Evolutionary conservation across 768 basidiomycete genomes (phyloP), one percentile per base, ranked within the genome.

Genomic region (Naganishia onofrii): DNA sequence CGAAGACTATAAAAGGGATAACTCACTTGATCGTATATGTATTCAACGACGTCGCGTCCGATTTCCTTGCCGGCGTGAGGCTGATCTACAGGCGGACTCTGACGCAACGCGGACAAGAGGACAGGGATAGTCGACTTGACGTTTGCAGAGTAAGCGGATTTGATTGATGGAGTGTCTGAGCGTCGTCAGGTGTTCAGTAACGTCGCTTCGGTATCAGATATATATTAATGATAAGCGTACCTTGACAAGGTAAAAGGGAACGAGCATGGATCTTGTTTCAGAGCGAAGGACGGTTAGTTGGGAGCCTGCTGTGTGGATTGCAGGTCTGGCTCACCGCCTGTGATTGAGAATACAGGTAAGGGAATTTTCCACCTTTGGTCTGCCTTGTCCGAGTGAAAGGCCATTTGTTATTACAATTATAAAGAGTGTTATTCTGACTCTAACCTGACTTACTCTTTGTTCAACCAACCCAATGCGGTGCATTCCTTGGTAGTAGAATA

Each of bases 341-440:
- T 76, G 90, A 91, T 76, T 96, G 94, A 70, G 91, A 92, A 83
- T 93, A 97, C 19, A 97, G 80, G 81, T 90, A 96, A 0, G 91
- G 89, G 77, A 90, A 89, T 23, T 83, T 82, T 73, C 92, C 92
- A 9, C 92, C 92, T 70, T 91, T 90, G 0, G 93, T 96, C 81
- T 92, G 88, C 70, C 90, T 91, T 92, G 88, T 69, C 90, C 91
- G 63, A 21, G 23, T 21, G 46, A 51, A 8, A 10, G 29, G 28
- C 10, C 28, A 9, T 10, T 28, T 31, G 26, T 4, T 32, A 46
- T 48, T 10, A 32, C 28, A 51, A 13, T 6, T 21, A 46, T 46
- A 44, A 53, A 26, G 46, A 63, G 12, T 29, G 65, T 8, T 19
- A n/a, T 13, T 51, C n/a, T 38, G 36, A 17, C 9, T 10, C 31